Evolutionary conservation across 2,329 filamentous ascomycete species (phyloP).

Genomic region (Pyrenophora tritici-repentis): DNA sequence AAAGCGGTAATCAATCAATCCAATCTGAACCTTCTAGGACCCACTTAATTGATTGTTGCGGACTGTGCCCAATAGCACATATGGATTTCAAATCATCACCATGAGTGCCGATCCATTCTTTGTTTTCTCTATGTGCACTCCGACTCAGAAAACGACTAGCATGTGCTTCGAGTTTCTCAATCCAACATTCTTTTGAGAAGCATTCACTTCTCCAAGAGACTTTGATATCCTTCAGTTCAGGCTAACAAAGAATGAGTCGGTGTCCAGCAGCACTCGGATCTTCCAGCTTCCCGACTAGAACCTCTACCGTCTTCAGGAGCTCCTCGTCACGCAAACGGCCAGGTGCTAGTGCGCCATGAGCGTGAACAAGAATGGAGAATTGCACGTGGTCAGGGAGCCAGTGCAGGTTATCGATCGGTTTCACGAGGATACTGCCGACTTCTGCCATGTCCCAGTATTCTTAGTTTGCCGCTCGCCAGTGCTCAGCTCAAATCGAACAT

Average conservation of each 20-base stretch:
- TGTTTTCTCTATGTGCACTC: too few species aligned
- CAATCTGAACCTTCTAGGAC: too few species aligned
- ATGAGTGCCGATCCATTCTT: too few species aligned
- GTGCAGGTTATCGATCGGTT: background rate
- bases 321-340: background rate
- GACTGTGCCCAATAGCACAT: too few species aligned
- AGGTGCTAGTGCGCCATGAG: background rate
- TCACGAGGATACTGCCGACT: background rate
- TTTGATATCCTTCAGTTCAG: conserved; percentile 3
- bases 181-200: background rate
- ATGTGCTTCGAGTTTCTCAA: background rate
- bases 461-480: too few species aligned
- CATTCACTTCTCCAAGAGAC: background rate
- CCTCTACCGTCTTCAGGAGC: background rate
- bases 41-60: too few species aligned
- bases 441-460: too few species aligned
- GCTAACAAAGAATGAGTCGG: conserved; percentile 1
- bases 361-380: conserved; percentile 14
- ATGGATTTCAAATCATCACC: too few species aligned
- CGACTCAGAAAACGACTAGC: too few species aligned
- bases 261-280: background rate
- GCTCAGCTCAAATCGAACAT: too few species aligned
- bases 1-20: too few species aligned
- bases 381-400: conserved; percentile 6
- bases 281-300: background rate